Conservation (phyloP, 208 protist genomes). For the Trichomonas tenax region DNA sequence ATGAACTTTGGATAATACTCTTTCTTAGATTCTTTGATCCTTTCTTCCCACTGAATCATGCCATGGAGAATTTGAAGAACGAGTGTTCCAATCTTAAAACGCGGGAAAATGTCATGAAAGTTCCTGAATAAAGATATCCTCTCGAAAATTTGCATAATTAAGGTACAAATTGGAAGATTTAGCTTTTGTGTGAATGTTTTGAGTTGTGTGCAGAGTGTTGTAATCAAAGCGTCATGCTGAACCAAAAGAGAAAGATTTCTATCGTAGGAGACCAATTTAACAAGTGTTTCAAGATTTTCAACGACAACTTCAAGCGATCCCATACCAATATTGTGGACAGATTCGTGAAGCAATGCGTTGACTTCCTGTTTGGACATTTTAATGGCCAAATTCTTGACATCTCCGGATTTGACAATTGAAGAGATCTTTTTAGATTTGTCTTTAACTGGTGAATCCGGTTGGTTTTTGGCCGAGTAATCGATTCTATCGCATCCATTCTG, state of each 20-base stretch:
- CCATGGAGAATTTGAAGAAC: background rate
- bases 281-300: background rate
- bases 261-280: background rate
- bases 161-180: background rate
- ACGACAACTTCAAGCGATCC: background rate
- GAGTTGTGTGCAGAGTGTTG: background rate
- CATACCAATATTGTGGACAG: background rate
- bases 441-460: background rate
- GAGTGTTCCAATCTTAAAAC: background rate
- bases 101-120: background rate
- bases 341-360: background rate
- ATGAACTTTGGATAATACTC: background rate
- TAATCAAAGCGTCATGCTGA: background rate
- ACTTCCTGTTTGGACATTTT: background rate
- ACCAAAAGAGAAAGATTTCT: background rate
- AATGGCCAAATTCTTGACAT: background rate
- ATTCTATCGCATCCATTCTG: background rate
- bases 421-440: background rate
- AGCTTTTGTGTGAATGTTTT: background rate
- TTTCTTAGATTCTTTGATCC: background rate
- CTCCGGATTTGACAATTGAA: background rate
- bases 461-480: background rate
- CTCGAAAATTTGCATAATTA: background rate
- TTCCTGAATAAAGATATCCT: background rate
- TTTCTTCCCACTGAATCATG: background rate